Evolutionary conservation across 176 grass and related monocot genomes (phyloP), one percentile per base, ranked within the genome.

Genomic region (Luzula sylvatica): DNA sequence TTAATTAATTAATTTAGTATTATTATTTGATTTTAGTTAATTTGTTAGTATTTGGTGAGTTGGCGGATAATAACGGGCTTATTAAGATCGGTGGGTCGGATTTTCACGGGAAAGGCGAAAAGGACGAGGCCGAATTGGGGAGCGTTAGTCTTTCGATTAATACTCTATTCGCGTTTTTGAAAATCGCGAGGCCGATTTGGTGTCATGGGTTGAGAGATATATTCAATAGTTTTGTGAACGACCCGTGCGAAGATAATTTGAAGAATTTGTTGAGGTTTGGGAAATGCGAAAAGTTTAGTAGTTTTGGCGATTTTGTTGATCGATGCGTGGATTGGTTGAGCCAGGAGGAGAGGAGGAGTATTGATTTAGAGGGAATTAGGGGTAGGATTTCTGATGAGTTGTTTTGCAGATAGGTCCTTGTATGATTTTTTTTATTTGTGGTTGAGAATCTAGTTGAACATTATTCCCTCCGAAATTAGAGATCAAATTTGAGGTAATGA

Each of bases 31-130:
- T 11, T 32, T 38, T 11, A n/a, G 42, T 40, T 74, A 38, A 40
- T 58, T 15, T n/a, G n/a, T n/a, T 32, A 98, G 86, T 71, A 22
- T 98, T 90, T 83, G 54, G 38, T 48, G 73, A 82, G 13, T 62
- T 98, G 63, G 92, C 92, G 51, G 81, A 98, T 55, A 77, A 67
- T 47, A 65, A 83, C 41, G 78, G 62, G 64, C 77, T 98, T 62
- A 23, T 90, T 63, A 98, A 98, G 70, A 57, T 98, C 20, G 81
- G 92, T 57, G 86, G 86, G 76, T 98, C 92, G 49, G 92, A 98
- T 80, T 98, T 90, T 17, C 92, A 98, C 79, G 92, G 78, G 62
- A 86, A 68, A 80, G 78, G 78, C 4, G 61, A 76, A 23, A 85
- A 87, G 50, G 72, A 90, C 69, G 86, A 98, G 56, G 75, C 78